A percentile compares a stretch with the other conserved stretches of the same genome.
These are phyloP conservation scores for Dioscorea dumetorum DNA, from an alignment of 106 monocot species.

Conservation along the genomic window DNA sequence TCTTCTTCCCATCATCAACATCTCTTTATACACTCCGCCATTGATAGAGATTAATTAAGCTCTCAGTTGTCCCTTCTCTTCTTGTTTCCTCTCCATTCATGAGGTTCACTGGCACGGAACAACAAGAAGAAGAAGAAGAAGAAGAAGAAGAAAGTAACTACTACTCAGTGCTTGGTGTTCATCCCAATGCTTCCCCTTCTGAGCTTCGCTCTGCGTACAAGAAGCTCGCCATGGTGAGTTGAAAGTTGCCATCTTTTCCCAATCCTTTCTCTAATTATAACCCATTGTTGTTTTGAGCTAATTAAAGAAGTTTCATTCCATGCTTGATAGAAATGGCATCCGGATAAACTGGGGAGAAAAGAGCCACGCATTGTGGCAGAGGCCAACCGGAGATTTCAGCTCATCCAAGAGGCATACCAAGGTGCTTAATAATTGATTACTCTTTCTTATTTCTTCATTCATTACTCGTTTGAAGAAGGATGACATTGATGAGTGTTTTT, in stretches of 20 bases:
- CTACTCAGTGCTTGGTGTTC: slow-evolving; percentile 21
- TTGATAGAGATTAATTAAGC: not conserved
- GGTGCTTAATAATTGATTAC: slow-evolving; percentile 18
- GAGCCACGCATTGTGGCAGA: slow-evolving; percentile 12
- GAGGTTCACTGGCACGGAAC: not conserved
- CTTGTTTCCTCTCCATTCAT: not conserved
- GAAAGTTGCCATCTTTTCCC: not conserved
- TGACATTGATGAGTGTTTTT: not conserved
- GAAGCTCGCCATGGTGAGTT: slow-evolving; percentile 21
- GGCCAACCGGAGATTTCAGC: slow-evolving; percentile 32
- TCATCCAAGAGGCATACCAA: slow-evolving; percentile 48
- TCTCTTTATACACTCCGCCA: too few species aligned
- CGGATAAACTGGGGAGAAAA: slow-evolving; percentile 18
- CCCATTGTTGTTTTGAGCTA: too few species aligned
- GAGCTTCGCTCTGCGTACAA: slow-evolving; percentile 18
- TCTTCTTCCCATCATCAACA: not conserved
- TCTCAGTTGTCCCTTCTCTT: not conserved
- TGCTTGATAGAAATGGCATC: slow-evolving; percentile 28
- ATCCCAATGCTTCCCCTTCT: slow-evolving; percentile 1
- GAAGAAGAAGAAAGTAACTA: not conserved
- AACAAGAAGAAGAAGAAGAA: not conserved
- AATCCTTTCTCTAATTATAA: too few species aligned
- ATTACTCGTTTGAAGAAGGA: too few species aligned
- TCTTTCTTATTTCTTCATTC: not conserved
- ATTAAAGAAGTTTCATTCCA: too few species aligned